phyloP scores from a whole-genome alignment of 495 filamentous ascomycete genomes.

The Trichoderma parareesei region DNA sequence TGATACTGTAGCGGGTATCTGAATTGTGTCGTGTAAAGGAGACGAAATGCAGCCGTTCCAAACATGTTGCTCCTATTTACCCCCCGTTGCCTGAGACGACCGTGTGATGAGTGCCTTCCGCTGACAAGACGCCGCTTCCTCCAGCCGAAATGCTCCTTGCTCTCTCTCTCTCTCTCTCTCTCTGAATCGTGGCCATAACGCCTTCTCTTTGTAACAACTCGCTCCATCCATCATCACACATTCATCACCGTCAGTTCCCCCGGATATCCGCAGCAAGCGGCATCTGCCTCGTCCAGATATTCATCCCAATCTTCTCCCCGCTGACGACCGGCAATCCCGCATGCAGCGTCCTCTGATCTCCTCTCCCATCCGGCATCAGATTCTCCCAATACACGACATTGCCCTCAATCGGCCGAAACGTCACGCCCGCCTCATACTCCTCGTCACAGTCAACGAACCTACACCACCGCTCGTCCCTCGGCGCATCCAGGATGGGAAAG shows the following conservation, averaged over 20 bases:
- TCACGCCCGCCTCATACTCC: conserved; percentile 48
- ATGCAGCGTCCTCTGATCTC: conserved; percentile 60
- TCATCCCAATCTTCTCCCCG: conserved; percentile 72
- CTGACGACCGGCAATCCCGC: conserved; percentile 58
- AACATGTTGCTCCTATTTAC: too few species aligned
- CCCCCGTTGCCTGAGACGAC: too few species aligned
- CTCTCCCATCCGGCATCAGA: conserved; percentile 45
- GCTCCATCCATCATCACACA: not conserved
- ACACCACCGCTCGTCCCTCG: conserved; percentile 46
- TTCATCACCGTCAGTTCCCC: conserved; percentile 14
- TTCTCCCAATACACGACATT: conserved; percentile 77
- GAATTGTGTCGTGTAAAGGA: too few species aligned
- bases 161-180: too few species aligned
- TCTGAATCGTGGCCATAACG: too few species aligned
- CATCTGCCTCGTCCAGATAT: conserved; percentile 58
- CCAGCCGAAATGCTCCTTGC: too few species aligned
- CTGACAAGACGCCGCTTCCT: too few species aligned
- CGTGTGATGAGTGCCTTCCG: too few species aligned
- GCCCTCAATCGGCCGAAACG: conserved; percentile 58
- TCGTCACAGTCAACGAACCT: conserved; percentile 51
- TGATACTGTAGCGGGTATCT: too few species aligned
- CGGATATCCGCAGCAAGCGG: conserved; percentile 27
- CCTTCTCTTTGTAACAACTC: too few species aligned
- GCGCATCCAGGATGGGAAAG: conserved; percentile 39
- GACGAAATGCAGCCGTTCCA: too few species aligned